Conservation (phyloP, 2,329 filamentous ascomycete genomes). For the Fusarium anguioides region DNA sequence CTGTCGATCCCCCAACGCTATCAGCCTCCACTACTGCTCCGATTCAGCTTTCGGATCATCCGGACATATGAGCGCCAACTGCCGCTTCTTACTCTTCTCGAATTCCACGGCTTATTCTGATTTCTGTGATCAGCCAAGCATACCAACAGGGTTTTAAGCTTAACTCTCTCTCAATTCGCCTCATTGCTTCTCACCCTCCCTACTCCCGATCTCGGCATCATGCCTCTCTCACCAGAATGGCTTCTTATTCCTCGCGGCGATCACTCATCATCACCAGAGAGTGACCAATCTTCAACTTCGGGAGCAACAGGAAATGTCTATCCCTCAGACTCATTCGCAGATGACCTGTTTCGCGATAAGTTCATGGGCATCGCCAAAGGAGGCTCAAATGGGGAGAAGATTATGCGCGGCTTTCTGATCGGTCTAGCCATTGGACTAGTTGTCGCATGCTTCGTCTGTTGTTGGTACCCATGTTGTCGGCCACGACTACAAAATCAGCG, state of each 20-base stretch:
- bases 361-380: constrained; percentile 46
- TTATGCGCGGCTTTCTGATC: constrained; percentile 50
- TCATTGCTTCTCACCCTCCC: constrained; percentile 2
- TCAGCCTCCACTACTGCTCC: constrained; percentile 31
- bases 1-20: constrained; percentile 32
- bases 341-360: constrained; percentile 44
- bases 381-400: constrained; percentile 48
- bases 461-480: constrained; percentile 50
- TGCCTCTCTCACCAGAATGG: constrained; percentile 25
- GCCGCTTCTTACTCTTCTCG: constrained; percentile 11
- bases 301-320: constrained; percentile 19
- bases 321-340: constrained; percentile 33
- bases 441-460: constrained; percentile 49
- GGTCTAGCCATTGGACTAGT: constrained; percentile 49
- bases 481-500: constrained; percentile 30
- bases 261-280: constrained; percentile 40
- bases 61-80: constrained; percentile 22
- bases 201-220: constrained; percentile 13
- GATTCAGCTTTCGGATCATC: constrained; percentile 37
- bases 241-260: constrained; percentile 34
- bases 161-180: constrained; percentile 7
- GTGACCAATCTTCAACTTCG: constrained; percentile 27
- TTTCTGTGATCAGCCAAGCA: constrained; percentile 6
- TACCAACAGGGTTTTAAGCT: constrained; percentile 19
- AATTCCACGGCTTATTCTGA: constrained; percentile 11